Percentiles rank a stretch among this genome's conserved stretches.
phyloP scores from a whole-genome alignment of 306 rosid species.

The barrel medic (Medicago truncatula) region MtrunA17r5.0-ANR NC_053047.1:40117501-40118000 shows the following conservation, averaged over 20 bases:
- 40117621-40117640: slow-evolving; percentile 97
- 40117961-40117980: slow-evolving; percentile 94
- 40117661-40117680: slow-evolving; percentile 99
- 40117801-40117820: slow-evolving; percentile 99
- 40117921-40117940: slow-evolving; percentile 96
- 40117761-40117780: slow-evolving; percentile 92
- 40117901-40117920: slow-evolving; percentile 96
- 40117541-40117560: slow-evolving; percentile 89
- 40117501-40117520: slow-evolving; percentile 82
- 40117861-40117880: slow-evolving; percentile 87
- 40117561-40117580: slow-evolving; percentile 80
- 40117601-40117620: slow-evolving; percentile 96
- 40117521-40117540: slow-evolving; percentile 84
- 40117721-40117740: slow-evolving; percentile 88
- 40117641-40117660: slow-evolving; percentile 97
- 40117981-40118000: slow-evolving; percentile 89
- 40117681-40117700: slow-evolving; percentile 94
- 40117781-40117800: slow-evolving; percentile 89
- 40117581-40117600: slow-evolving; percentile 97
- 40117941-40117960: slow-evolving; percentile 99
- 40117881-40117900: slow-evolving; percentile 98
- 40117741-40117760: slow-evolving; percentile 94
- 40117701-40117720: slow-evolving; percentile 95
- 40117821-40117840: slow-evolving; percentile 89
- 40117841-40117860: slow-evolving; percentile 81